Conservation (phyloP, 1,284 basidiomycete genomes). For the Meira miltonrushii region DNA sequence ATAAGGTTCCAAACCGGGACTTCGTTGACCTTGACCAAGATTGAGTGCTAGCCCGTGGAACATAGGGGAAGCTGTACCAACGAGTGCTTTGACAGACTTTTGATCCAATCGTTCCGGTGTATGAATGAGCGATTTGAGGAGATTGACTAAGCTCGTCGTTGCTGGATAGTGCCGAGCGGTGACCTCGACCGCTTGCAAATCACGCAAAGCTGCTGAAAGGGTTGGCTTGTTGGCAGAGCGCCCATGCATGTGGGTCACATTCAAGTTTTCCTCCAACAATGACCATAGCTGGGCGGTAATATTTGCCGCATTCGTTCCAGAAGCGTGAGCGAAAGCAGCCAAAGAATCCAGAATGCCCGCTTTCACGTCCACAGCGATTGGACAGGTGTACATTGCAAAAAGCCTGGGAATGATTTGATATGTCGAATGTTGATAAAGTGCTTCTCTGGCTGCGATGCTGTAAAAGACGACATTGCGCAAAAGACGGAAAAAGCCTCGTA, state of each 20-base stretch:
- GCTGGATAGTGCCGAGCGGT: slow-evolving; percentile 73
- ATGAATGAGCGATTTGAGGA: slow-evolving; percentile 66
- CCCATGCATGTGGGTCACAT: slow-evolving; percentile 2
- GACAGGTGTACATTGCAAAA: slow-evolving; percentile 53
- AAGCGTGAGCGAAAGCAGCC: slow-evolving; percentile 63
- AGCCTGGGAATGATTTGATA: slow-evolving; percentile 69
- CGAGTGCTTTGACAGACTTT: background rate
- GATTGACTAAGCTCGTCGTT: slow-evolving; percentile 77
- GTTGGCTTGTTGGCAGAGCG: background rate
- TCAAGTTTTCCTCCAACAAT: slow-evolving; percentile 64
- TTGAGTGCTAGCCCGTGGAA: slow-evolving; percentile 17
- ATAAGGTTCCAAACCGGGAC: slow-evolving; percentile 63
- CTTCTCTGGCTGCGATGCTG: slow-evolving; percentile 72
- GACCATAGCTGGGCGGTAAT: slow-evolving; percentile 64
- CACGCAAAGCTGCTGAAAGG: slow-evolving; percentile 53
- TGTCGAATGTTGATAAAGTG: slow-evolving; percentile 71
- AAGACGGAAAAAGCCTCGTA: slow-evolving; percentile 74
- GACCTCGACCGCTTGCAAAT: slow-evolving; percentile 80
- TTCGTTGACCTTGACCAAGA: slow-evolving; percentile 12
- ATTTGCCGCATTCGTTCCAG: slow-evolving; percentile 40
- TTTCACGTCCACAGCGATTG: slow-evolving; percentile 76
- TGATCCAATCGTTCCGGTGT: background rate
- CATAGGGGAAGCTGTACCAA: background rate
- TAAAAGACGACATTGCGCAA: slow-evolving; percentile 72
- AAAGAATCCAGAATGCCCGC: slow-evolving; percentile 78